These are phyloP conservation scores for Aspergillus udagawae DNA, from an alignment of 2,329 filamentous ascomycete genomes.

Conservation along the genomic window DNA sequence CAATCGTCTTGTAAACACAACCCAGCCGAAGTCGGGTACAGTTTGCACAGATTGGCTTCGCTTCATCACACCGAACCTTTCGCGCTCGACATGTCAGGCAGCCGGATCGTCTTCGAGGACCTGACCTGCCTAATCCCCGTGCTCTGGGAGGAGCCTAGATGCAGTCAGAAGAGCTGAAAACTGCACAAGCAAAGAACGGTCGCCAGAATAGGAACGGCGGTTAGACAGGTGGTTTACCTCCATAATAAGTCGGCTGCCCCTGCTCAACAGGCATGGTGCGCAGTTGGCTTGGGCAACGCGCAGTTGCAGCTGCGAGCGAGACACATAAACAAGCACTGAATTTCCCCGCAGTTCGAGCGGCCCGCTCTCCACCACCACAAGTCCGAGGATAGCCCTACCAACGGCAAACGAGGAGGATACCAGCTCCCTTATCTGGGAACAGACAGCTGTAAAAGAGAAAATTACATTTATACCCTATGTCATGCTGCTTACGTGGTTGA, in stretches of 20 bases:
- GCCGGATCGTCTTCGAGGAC: constrained; percentile 32
- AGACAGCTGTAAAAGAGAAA: too few species aligned
- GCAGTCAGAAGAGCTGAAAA: not conserved
- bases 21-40: constrained; percentile 29
- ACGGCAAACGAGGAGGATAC: not conserved
- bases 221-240: not conserved
- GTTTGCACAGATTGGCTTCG: constrained; percentile 32
- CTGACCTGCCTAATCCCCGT: constrained; percentile 31
- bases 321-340: not conserved
- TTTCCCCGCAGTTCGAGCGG: not conserved
- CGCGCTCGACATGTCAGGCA: constrained; percentile 34
- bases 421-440: not conserved
- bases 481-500: too few species aligned
- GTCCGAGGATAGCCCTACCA: not conserved
- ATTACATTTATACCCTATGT: too few species aligned
- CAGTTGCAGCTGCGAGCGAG: not conserved
- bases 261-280: not conserved
- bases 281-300: not conserved
- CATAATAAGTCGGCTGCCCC: not conserved
- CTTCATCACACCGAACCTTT: constrained; percentile 35
- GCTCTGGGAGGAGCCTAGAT: constrained; percentile 24
- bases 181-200: not conserved
- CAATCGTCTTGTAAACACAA: constrained; percentile 27
- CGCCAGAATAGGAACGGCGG: not conserved
- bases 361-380: not conserved